These are phyloP conservation scores for Globisporangium spinosum DNA, from an alignment of 352 stramenopile genomes.

Conservation along the genomic window DNA sequence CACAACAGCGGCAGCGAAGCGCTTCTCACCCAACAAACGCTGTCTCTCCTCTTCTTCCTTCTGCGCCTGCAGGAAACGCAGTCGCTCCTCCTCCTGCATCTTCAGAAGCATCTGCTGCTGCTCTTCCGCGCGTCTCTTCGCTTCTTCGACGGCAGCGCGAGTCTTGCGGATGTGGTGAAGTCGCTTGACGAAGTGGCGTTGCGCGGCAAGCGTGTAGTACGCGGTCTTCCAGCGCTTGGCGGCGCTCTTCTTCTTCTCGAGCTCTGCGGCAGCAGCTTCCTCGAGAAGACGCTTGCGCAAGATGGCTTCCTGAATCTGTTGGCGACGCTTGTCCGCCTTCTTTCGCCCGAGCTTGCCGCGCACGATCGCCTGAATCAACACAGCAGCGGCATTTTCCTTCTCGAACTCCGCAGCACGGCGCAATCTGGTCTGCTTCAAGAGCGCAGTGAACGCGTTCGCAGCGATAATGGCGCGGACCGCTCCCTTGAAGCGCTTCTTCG, in stretches of 20 bases:
- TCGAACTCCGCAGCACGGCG: constrained; percentile 39
- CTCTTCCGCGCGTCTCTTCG: constrained; percentile 63
- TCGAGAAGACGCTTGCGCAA: constrained; percentile 73
- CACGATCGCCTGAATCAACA: constrained; percentile 79
- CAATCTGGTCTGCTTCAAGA: constrained; percentile 49
- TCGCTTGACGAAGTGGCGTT: constrained; percentile 79
- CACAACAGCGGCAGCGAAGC: constrained; percentile 40
- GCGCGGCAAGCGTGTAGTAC: constrained; percentile 62
- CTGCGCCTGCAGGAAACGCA: constrained; percentile 52
- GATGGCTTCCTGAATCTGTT: constrained; percentile 73
- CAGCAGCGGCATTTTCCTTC: constrained; percentile 48
- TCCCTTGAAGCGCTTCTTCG: constrained; percentile 68
- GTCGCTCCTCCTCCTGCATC: constrained; percentile 65
- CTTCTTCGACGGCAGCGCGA: constrained; percentile 74
- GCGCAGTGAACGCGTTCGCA: constrained; percentile 63
- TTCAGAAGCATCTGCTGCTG: constrained; percentile 59
- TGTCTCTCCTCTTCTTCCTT: constrained; percentile 65
- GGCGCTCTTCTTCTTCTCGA: constrained; percentile 72
- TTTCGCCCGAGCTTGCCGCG: constrained; percentile 81
- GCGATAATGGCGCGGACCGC: constrained; percentile 63
- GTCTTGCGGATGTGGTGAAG: constrained; percentile 79
- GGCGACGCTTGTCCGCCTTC: constrained; percentile 51
- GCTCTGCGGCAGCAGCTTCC: constrained; percentile 56
- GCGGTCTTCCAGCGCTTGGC: constrained; percentile 77
- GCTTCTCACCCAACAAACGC: constrained; percentile 52